Evolutionary conservation across 345 rosid genomes (phyloP), one percentile per base, ranked within the genome.

Genomic region (Eutrema japonicum): DNA sequence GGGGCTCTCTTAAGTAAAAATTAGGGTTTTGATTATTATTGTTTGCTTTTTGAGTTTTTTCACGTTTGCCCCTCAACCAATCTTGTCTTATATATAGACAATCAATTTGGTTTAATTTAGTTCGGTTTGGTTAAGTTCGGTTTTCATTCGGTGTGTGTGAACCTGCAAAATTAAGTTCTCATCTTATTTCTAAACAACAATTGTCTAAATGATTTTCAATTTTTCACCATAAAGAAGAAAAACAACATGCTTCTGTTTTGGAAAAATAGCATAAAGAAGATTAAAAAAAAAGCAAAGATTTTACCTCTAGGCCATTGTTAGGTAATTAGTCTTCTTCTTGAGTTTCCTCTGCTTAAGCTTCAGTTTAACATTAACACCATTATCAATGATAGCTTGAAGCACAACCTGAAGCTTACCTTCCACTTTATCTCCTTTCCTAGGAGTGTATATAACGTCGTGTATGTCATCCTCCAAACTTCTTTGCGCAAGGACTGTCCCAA

Each of bases 391-490:
- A 18, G 97, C 80, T 73, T 83, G 86, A 77, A 91, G 92, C 79
- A 88, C 97, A 41, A 87, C 75, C 79, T 78, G 83, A 72, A 87
- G 97, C 84, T 92, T 92, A 60, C 96, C 93, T 36, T 89, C 96
- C 49, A 87, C 50, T 68, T 74, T 85, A 74, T 92, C 93, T 66
- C 89, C 90, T 84, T 80, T 92, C 78, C 96, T 88, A 3, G 96
- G 99, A 0, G 90, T 88, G 73, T 92, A 94, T 63, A 86, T 71
- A 38, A 78, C 75, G 51, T 94, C 84, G 53, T 86, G 92, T 65
- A 88, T 86, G 69, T 91, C 96, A 83, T 94, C 96, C 3, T 79
- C 92, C 83, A 89, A 53, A 0, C 88, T 93, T 78, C 94, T 86
- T 60, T 84, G 90, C 37, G 97, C 96, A 29, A 95, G 82, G 55